Conservation (phyloP, 768 basidiomycete genomes). For the Boletus edulis region DNA sequence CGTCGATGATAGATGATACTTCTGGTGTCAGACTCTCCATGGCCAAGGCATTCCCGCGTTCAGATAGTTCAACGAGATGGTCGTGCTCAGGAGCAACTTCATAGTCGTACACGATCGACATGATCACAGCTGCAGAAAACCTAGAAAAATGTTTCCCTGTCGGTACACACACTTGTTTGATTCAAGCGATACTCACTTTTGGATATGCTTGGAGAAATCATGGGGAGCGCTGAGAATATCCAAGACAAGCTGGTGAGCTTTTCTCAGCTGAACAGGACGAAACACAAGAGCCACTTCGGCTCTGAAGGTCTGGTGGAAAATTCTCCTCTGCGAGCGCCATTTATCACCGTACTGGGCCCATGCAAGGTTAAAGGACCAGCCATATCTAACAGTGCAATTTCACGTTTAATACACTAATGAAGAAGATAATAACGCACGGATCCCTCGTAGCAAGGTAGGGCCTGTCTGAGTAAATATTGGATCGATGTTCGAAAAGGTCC, state of each 20-base stretch:
- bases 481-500: constrained; percentile 28
- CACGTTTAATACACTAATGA: not conserved
- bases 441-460: constrained; percentile 13
- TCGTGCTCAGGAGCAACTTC: constrained; percentile 35
- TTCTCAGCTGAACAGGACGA: constrained; percentile 17
- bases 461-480: constrained; percentile 27
- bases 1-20: not conserved
- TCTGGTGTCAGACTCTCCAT: constrained; percentile 14
- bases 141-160: too few species aligned
- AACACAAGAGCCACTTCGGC: constrained; percentile 12
- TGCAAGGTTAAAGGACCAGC: constrained; percentile 18
- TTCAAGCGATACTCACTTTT: constrained; percentile 3
- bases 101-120: constrained; percentile 42
- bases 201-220: constrained; percentile 1
- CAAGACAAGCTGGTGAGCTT: constrained; percentile 15
- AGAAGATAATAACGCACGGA: constrained; percentile 4
- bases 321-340: constrained; percentile 23
- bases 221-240: constrained; percentile 10
- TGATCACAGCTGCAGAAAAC: constrained; percentile 34
- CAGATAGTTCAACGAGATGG: constrained; percentile 36
- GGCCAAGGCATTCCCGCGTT: constrained; percentile 25
- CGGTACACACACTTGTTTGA: too few species aligned
- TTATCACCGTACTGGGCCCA: constrained; percentile 19
- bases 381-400: constrained; percentile 10
- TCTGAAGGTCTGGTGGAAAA: constrained; percentile 23